Conservation (phyloP, 2,329 filamentous ascomycete genomes). For the Trichophyton schoenleinii region DNA sequence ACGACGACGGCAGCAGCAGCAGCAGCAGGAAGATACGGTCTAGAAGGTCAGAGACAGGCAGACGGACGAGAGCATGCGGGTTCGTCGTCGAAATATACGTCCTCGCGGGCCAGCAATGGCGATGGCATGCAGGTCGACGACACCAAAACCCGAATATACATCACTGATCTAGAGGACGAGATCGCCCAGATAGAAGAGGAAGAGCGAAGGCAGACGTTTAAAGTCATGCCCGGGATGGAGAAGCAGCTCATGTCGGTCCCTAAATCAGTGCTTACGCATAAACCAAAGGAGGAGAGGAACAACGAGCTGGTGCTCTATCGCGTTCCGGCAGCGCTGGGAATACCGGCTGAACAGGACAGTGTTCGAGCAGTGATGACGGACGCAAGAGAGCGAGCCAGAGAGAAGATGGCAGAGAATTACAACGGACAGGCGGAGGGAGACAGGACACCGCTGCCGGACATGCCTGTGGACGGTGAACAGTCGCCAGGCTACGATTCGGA, state of each 20-base stretch:
- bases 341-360: slow-evolving; percentile 59
- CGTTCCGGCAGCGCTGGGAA: slow-evolving; percentile 61
- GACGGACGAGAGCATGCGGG: neutral
- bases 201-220: slow-evolving; percentile 48
- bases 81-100: neutral
- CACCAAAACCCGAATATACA: slow-evolving; percentile 75
- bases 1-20: neutral
- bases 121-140: slow-evolving; percentile 78
- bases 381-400: slow-evolving; percentile 54
- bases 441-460: neutral
- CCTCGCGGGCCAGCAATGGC: slow-evolving; percentile 19
- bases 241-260: slow-evolving; percentile 64
- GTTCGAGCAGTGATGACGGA: slow-evolving; percentile 78
- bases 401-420: slow-evolving; percentile 28
- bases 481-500: slow-evolving; percentile 13
- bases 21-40: no score
- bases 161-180: slow-evolving; percentile 81
- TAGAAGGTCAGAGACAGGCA: neutral
- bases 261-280: slow-evolving; percentile 48
- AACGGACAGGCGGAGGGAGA: slow-evolving; percentile 17
- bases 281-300: slow-evolving; percentile 24
- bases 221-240: slow-evolving; percentile 77
- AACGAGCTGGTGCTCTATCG: slow-evolving; percentile 71
- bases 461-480: neutral
- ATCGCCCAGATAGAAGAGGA: slow-evolving; percentile 55